A percentile compares a stretch with the other conserved stretches of the same genome.
phyloP scores from a whole-genome alignment of 768 basidiomycete species.

The Gelatoporia subvermispora region DNA sequence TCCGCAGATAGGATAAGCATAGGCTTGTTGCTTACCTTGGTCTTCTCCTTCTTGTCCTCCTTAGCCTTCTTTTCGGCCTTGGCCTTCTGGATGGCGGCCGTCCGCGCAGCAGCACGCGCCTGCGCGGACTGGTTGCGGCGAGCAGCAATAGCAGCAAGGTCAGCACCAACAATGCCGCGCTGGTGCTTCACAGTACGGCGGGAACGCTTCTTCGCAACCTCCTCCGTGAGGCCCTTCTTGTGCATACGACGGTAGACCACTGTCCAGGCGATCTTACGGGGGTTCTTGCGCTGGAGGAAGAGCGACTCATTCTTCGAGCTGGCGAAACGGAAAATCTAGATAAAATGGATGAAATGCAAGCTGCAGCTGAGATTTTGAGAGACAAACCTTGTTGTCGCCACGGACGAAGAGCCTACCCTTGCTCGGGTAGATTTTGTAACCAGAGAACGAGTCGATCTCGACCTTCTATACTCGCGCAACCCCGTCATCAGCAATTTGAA shows the following conservation, averaged over 20 bases:
- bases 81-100: conserved; percentile 87
- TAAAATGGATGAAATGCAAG: neutral
- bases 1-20: neutral
- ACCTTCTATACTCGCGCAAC: conserved; percentile 63
- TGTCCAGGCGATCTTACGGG: conserved; percentile 99
- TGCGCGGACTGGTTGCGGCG: conserved; percentile 90
- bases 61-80: conserved; percentile 97
- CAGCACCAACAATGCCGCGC: conserved; percentile 97
- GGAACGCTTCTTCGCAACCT: conserved; percentile 97
- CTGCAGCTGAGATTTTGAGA: neutral
- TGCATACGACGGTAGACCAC: conserved; percentile 92
- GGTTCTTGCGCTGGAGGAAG: conserved; percentile 99
- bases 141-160: conserved; percentile 86
- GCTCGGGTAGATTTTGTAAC: conserved; percentile 95
- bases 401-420: conserved; percentile 96
- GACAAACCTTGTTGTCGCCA: conserved; percentile 87
- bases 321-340: conserved; percentile 92
- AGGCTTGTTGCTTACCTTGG: conserved; percentile 49
- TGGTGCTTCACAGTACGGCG: conserved; percentile 96
- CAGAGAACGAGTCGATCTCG: conserved; percentile 98
- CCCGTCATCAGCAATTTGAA: neutral
- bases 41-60: conserved; percentile 75
- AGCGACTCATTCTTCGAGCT: conserved; percentile 91
- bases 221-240: conserved; percentile 99
- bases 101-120: conserved; percentile 72